These are phyloP conservation scores for Pleurotus platypus DNA, from an alignment of 768 basidiomycete genomes.

Conservation along the genomic window DNA sequence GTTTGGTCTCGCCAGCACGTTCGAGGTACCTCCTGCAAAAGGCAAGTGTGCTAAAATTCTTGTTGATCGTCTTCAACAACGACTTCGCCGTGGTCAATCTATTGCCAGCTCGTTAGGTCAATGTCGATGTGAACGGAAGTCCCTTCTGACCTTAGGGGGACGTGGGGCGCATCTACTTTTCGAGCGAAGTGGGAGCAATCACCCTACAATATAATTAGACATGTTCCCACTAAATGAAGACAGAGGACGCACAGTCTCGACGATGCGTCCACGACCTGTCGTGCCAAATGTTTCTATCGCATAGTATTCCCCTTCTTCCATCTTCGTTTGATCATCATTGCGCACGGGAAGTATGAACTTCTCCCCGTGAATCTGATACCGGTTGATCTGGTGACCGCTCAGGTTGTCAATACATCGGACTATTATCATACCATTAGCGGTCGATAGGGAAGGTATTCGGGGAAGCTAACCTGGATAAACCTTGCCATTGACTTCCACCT, in stretches of 20 bases:
- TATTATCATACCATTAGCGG: constrained; percentile 21
- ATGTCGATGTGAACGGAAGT: neutral
- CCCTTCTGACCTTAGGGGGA: constrained; percentile 62
- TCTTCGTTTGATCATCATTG: constrained; percentile 87
- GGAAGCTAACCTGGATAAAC: constrained; percentile 63
- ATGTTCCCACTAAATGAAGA: neutral
- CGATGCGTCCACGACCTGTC: constrained; percentile 87
- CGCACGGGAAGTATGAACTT: constrained; percentile 91
- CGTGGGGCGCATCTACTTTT: constrained; percentile 63
- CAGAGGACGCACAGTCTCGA: constrained; percentile 60
- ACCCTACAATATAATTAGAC: constrained; percentile 45
- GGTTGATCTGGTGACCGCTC: constrained; percentile 90
- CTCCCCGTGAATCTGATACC: constrained; percentile 89
- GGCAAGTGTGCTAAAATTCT: constrained; percentile 91
- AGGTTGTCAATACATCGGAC: constrained; percentile 94
- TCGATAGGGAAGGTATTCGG: neutral
- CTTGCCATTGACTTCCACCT: constrained; percentile 89
- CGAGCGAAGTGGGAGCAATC: constrained; percentile 93
- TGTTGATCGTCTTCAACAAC: constrained; percentile 82
- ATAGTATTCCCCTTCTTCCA: constrained; percentile 99
- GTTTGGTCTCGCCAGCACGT: constrained; percentile 87
- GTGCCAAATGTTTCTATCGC: constrained; percentile 99
- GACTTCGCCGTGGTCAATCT: constrained; percentile 85
- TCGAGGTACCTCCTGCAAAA: constrained; percentile 96
- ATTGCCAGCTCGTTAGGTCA: neutral